Base-by-base conservation (phyloP, 2,329 filamentous ascomycete genomes). In the Rutstroemia sydowiana region DNA sequence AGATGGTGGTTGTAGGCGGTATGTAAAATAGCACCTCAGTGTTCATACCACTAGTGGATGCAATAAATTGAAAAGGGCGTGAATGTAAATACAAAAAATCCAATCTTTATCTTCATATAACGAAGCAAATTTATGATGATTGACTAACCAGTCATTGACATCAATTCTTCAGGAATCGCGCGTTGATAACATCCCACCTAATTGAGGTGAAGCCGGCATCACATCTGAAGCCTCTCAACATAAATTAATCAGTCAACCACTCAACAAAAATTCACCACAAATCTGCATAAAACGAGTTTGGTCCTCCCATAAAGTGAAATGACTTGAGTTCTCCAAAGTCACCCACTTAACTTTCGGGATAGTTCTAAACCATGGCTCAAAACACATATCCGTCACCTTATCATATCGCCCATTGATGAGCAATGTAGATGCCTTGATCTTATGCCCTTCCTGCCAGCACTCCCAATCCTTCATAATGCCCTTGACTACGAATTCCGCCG, bases 361-460 rank as follows among this genome's bases (percentile, higher is more conserved):
- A 2, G 61, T 55, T 2, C 62, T 48, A 53, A 70, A 73, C 55
- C 61, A 73, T 0, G 68, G 65, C 43, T 57, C 56, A n/a, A 67
- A 58, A 20, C 59, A 63, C 30, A 66, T 59, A 54, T 72, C 60
- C 9, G 55, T 54, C 4, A 53, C 59, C 43, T 59, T 50, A 53
- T 74, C 72, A 52, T 67, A 71, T 42, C 65, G 60, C 6, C 70
- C 71, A 58, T 74, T 73, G 44, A 72, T 63, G 0, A 75, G 55
- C 31, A 75, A 57, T 4, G 68, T 70, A 16, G 66, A 63, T 3
- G 67, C 66, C 0, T 63, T 61, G 48, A 75, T 71, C 34, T 68
- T 65, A 45, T 66, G 59, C 31, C 72, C 48, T 16, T 66, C 51
- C 1, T 62, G 57, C 1, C 62, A 62, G 18, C 71, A 61, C 32